phyloP scores from a whole-genome alignment of 257 asterid genomes.

The Galeopsis tetrahit region DNA sequence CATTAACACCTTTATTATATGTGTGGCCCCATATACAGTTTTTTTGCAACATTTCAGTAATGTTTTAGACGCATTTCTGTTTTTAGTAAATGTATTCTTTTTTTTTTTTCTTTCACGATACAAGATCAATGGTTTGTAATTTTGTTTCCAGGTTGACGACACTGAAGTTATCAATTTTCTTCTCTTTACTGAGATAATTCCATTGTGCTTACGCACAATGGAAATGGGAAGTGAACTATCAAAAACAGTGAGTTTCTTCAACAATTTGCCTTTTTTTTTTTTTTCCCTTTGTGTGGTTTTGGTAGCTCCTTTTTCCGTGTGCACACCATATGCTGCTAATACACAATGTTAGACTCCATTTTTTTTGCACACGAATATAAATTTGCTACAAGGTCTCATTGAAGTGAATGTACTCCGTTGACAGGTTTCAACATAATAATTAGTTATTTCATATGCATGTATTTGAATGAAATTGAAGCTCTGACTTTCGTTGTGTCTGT shows the following conservation, averaged over 20 bases:
- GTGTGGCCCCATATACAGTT: too few species aligned
- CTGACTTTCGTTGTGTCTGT: neutral
- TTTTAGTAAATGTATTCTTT: neutral
- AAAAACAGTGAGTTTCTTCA: slow-evolving; percentile 55
- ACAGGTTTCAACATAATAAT: neutral
- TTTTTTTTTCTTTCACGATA: slow-evolving; percentile 17
- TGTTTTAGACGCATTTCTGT: neutral
- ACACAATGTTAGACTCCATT: neutral
- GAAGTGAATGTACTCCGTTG: neutral
- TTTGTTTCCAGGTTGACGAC: slow-evolving; percentile 74
- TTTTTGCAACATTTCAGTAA: neutral
- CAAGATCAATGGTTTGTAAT: neutral
- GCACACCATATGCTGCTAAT: slow-evolving; percentile 18
- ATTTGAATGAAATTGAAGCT: slow-evolving; percentile 4
- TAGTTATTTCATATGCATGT: neutral
- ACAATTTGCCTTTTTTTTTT: slow-evolving; percentile 14
- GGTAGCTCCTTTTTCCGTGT: neutral
- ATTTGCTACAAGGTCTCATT: neutral
- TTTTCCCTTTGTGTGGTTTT: neutral
- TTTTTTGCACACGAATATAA: neutral
- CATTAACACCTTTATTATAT: neutral
- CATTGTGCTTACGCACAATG: slow-evolving; percentile 93
- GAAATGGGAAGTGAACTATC: slow-evolving; percentile 97
- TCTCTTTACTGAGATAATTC: slow-evolving; percentile 92
- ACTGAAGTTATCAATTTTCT: slow-evolving; percentile 89